phyloP scores from a whole-genome alignment of 495 filamentous ascomycete genomes.

The Aspergillus egyptiacus region DNA sequence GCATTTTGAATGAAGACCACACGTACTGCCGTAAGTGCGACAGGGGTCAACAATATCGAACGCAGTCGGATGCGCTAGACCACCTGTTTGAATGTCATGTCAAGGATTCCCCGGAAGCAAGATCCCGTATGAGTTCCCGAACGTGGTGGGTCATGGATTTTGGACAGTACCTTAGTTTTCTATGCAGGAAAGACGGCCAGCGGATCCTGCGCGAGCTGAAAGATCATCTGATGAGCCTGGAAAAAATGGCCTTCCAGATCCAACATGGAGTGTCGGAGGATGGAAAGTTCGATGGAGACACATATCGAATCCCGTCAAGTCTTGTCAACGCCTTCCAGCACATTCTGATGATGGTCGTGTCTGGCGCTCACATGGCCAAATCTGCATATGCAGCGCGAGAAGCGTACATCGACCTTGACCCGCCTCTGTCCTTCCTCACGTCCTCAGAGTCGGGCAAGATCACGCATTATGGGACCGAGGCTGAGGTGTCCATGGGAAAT shows the following conservation, averaged over 20 bases:
- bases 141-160: not conserved
- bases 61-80: not conserved
- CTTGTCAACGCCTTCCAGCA: not conserved
- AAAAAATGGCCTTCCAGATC: not conserved
- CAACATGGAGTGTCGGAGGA: not conserved
- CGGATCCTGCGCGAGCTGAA: not conserved
- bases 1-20: too few relatives aligned
- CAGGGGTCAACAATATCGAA: not conserved
- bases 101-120: not conserved
- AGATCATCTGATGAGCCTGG: not conserved
- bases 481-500: not conserved
- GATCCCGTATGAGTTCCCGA: not conserved
- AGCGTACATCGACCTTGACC: not conserved
- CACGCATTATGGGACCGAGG: not conserved
- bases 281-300: not conserved
- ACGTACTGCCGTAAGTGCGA: not conserved
- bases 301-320: not conserved
- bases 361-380: not conserved
- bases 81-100: not conserved
- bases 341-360: not conserved
- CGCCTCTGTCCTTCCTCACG: not conserved
- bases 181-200: not conserved
- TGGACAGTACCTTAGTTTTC: not conserved
- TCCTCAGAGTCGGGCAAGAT: not conserved
- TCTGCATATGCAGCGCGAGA: not conserved